A percentile compares a stretch with the other conserved stretches of the same genome.
These are phyloP conservation scores for Diaporthe vexans DNA, from an alignment of 2,329 filamentous ascomycete species.

Conservation along the genomic window DNA sequence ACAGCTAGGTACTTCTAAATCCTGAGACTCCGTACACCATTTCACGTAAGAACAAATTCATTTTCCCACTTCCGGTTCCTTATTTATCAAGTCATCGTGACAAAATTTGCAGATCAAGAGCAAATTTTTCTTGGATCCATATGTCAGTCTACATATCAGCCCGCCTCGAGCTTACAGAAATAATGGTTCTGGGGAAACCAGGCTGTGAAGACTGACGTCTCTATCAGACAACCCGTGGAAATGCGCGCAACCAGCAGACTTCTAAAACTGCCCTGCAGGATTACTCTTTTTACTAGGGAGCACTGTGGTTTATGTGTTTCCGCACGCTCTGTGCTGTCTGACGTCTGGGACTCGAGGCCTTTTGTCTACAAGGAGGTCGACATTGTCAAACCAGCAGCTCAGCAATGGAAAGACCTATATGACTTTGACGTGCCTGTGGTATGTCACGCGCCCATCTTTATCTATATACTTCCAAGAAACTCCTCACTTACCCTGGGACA, in stretches of 20 bases:
- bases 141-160: not conserved
- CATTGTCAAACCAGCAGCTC: constrained; percentile 73
- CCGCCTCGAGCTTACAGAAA: not conserved
- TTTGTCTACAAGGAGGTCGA: constrained; percentile 80
- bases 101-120: not conserved
- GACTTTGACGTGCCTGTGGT: constrained; percentile 88
- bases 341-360: constrained; percentile 75
- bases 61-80: not conserved
- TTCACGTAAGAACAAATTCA: not conserved
- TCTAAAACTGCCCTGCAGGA: constrained; percentile 68
- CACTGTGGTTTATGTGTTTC: constrained; percentile 80
- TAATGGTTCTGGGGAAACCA: no score
- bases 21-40: not conserved
- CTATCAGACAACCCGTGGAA: not conserved
- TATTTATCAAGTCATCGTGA: no score
- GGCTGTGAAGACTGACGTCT: not conserved
- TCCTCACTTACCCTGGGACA: constrained; percentile 46
- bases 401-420: constrained; percentile 79
- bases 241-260: constrained; percentile 68
- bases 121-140: not conserved
- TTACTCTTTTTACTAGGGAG: constrained; percentile 82
- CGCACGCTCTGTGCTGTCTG: constrained; percentile 76
- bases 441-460: constrained; percentile 47
- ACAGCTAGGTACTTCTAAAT: no score
- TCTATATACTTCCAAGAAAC: not conserved